Base-by-base conservation (phyloP, 148 eudicot genomes). In the Cornus suecica region DNA sequence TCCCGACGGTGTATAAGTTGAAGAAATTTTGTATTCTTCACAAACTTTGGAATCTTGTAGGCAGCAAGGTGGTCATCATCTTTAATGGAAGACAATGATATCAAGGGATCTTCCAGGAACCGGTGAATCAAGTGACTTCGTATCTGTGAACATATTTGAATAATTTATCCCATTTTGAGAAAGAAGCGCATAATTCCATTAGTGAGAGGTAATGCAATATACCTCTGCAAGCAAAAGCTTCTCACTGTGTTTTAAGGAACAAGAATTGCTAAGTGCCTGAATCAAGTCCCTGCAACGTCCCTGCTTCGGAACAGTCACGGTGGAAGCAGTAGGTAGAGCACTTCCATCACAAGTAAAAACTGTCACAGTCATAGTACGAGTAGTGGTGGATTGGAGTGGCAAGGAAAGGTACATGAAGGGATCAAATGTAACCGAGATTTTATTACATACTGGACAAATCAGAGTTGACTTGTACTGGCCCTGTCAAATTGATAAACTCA, bases 161-260 rank as follows among this genome's bases (percentile, higher is more conserved):
- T 58, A 60, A 71, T 18, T 56, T 32, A 65, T 31, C 64, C 45
- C 63, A 42, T 65, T 52, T 45, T 23, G 61, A 34, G 72, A 72
- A 22, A 45, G 24, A 54, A n/a, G 56, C 22, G 58, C 45, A 30
- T 32, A 58, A 6, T n/a, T 60, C 31, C 71, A 4, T 27, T 3
- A 13, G 28, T 30, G 32, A 24, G 61, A 34, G 71, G 61, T 56
- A 71, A 79, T 25, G 22, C 10, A 48, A 24, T 63, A 75, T 74
- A 95, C 99, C 99, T 95, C 97, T 66, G 97, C 97, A 76, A 95
- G 94, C 82, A 95, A 83, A 91, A 95, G 91, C 84, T 92, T 95
- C 86, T 95, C 97, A 77, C 84, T 86, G 69, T 88, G 85, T 71
- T 91, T 89, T 75, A 95, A 86, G 74, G 87, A 88, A 83, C 97